Conservation (phyloP, 257 asterid species). For the Ophiorrhiza pumila region DNA sequence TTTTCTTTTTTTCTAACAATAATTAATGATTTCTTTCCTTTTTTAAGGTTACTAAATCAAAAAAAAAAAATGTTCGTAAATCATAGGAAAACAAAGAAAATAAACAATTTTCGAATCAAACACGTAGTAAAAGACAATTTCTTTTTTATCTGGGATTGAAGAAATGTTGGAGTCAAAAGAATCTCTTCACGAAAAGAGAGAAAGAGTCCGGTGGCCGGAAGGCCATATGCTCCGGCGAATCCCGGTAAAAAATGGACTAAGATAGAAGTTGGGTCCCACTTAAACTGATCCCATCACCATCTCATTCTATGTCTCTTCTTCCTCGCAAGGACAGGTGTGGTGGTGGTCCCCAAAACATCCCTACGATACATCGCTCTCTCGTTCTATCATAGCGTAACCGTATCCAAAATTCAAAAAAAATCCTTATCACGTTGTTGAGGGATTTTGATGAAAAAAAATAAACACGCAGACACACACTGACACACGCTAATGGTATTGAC, state of each 20-base stretch:
- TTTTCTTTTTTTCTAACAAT: neutral
- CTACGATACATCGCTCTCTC: conserved; percentile 29
- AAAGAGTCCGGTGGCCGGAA: conserved; percentile 3
- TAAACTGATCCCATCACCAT: conserved; percentile 14
- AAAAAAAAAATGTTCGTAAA: too few species aligned
- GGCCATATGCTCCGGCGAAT: neutral
- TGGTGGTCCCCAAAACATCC: conserved; percentile 29
- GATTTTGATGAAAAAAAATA: neutral
- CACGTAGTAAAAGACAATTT: too few species aligned
- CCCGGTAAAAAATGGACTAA: conserved; percentile 15
- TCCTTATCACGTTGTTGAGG: too few species aligned
- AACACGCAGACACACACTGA: neutral
- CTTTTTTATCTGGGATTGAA: too few species aligned
- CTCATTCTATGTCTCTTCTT: conserved; percentile 29
- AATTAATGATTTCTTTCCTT: neutral
- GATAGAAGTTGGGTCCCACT: conserved; percentile 32
- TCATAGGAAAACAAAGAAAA: too few species aligned
- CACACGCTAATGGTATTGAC: neutral
- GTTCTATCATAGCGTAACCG: conserved; percentile 18
- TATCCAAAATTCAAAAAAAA: conserved; percentile 15
- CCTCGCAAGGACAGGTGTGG: conserved; percentile 28
- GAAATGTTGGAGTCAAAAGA: too few species aligned
- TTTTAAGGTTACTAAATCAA: too few species aligned
- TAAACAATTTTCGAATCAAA: too few species aligned
- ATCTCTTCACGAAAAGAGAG: too few species aligned